phyloP scores from a whole-genome alignment of 2,329 filamentous ascomycete genomes.

The Aspergillus sp. region DNA sequence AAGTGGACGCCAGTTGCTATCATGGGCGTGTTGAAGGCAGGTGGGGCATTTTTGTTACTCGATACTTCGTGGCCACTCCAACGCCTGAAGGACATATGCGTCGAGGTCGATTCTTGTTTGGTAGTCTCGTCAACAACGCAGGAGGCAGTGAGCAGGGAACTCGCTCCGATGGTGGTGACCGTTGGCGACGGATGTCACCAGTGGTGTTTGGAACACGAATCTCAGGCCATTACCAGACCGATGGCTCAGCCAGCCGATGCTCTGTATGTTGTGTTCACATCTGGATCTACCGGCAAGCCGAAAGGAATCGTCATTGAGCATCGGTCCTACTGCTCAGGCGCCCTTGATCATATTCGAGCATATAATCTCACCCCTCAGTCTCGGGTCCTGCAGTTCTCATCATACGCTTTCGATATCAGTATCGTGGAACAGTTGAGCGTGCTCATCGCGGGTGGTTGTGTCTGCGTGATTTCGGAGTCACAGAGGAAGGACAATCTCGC shows the following conservation, averaged over 20 bases:
- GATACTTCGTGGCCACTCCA: background rate
- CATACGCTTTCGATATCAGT: background rate
- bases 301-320: conserved; percentile 10
- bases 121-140: background rate
- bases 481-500: background rate
- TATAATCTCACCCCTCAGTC: background rate
- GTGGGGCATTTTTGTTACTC: conserved; percentile 8
- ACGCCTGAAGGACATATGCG: background rate
- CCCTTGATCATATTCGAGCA: background rate
- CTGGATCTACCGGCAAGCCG: conserved; percentile 12
- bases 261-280: conserved; percentile 12
- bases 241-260: no score
- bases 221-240: no score
- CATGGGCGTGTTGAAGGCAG: conserved; percentile 11
- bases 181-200: no score
- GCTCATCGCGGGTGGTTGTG: background rate
- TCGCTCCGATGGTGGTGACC: no score
- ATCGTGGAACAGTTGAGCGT: background rate
- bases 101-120: background rate
- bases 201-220: background rate
- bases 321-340: background rate
- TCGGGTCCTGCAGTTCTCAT: background rate
- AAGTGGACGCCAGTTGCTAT: conserved; percentile 8
- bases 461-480: background rate
- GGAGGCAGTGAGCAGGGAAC: background rate